phyloP scores from a whole-genome alignment of 768 basidiomycete species.

The Russula dissimulans region DNA sequence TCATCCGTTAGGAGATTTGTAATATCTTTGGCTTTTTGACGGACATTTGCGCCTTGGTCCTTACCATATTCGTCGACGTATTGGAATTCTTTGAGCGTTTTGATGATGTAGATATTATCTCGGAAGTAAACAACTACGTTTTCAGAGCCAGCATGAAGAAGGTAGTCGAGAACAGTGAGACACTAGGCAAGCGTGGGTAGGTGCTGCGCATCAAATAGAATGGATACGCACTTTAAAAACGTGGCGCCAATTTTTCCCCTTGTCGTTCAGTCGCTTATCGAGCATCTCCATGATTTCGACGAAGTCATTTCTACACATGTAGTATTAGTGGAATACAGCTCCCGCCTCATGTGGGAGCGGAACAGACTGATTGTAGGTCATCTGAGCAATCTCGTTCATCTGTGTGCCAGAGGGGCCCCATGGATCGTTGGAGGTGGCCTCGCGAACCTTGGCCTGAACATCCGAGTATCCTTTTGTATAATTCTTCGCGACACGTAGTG shows the following conservation, averaged over 20 bases:
- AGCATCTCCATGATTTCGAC: conserved; percentile 99
- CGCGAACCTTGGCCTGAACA: conserved; percentile 88
- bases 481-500: conserved; percentile 85
- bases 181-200: conserved; percentile 38
- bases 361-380: conserved; percentile 93
- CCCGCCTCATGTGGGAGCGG: background rate
- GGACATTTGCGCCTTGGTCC: conserved; percentile 97
- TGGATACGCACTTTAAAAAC: conserved; percentile 76
- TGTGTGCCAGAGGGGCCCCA: conserved; percentile 97
- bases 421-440: conserved; percentile 95
- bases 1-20: conserved; percentile 89
- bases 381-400: conserved; percentile 97
- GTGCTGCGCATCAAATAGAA: background rate
- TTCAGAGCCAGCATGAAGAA: conserved; percentile 92
- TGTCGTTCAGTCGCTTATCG: conserved; percentile 96
- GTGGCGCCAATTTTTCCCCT: conserved; percentile 99
- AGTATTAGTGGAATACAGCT: background rate
- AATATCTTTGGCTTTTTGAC: conserved; percentile 97
- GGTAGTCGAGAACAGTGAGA: conserved; percentile 90
- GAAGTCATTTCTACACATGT: conserved; percentile 68
- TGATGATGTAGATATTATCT: conserved; percentile 96
- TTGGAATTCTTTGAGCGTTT: conserved; percentile 98
- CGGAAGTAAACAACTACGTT: conserved; percentile 98
- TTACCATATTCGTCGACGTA: conserved; percentile 91
- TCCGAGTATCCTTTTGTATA: conserved; percentile 96